Base-by-base conservation (phyloP, 768 basidiomycete species). In the Dioszegia aurantiaca region DNA sequence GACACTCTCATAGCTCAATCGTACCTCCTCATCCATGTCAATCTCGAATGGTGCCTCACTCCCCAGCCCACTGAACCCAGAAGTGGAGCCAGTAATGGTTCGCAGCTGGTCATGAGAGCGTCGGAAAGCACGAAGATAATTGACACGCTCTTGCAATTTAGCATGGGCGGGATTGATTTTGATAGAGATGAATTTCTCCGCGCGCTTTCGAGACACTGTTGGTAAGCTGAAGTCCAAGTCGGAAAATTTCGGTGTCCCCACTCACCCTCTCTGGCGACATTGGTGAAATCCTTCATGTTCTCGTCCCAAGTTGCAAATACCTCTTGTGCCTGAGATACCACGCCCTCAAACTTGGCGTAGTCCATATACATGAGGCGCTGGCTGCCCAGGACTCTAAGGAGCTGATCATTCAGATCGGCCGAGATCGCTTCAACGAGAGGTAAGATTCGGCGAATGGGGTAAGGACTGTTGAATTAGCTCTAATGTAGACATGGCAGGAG, bases 381-480 rank as follows among this genome's bases (percentile, higher is more conserved):
- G 2, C 89, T 89, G 2, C 87, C 89, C 39, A 99, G 82, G 33
- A 98, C 91, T 37, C 88, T 87, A 0, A 94, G 81, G 30, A 97
- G 85, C 69, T 92, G 89, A 74, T 95, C 90, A 68, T 94, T 94
- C 79, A 99, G 95, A 75, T 99, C 95, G 14, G 87, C 85, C 6
- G 95, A 98, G 73, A 99, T 98, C 37, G 94, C 95, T 77, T 98
- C 94, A 28, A 97, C 92, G 43, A 99, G 87, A 0, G 94, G 95
- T 4, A 98, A 85, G 8, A 92, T 91, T 30, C 94, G 88, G 2
- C 89, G 87, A 64, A 98, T 91, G 0, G 95, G 95, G 76, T 99
- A 98, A 0, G 95, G 94, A 0, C 78, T 79, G 56, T 4, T 9
- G 6, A 10, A 10, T 55, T 24, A 59, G 46, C 24, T 37, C 5